Evolutionary conservation across 768 basidiomycete genomes (phyloP), one percentile per base, ranked within the genome.

Genomic region (Sporobolomyces roseus): DNA sequence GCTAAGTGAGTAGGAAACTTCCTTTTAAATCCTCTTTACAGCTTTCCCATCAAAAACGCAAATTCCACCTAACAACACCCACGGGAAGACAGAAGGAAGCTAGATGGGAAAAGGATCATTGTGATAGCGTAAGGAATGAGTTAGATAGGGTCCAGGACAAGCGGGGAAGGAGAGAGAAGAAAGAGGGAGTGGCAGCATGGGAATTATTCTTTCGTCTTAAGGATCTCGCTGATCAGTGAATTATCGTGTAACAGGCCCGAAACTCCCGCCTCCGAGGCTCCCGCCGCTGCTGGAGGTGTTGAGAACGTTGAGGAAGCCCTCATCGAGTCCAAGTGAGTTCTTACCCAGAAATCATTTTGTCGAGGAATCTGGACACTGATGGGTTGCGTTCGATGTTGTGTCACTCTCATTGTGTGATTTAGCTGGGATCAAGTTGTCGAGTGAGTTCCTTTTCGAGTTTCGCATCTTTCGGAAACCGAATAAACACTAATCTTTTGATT

Each of bases 351-450:
- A 6, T 6, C 23, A 23, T 9, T 23, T n/a, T 32, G 6, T 17
- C 29, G 1, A 35, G 23, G 23, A 19, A 45, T 21, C 4, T 9
- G 17, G n/a, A 2, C 21, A 41, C 35, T 29, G 61, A 6, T 32
- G 25, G 16, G 8, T 8, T 36, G 16, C n/a, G n/a, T n/a, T n/a
- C n/a, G n/a, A n/a, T 32, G 25, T 13, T 8, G 32, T 33, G 17
- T 29, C 53, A 52, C 30, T 27, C 13, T 41, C 43, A n/a, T n/a
- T n/a, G n/a, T n/a, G n/a, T n/a, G n/a, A n/a, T n/a, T n/a, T n/a
- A 72, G 71, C 71, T 72, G 71, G 71, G 71, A 72, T 66, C 71
- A 72, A 66, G 71, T 72, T 38, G 66, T 72, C 66, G 71, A 72
- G 66, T 68, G 43, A 43, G 70, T 63, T 16, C 38, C 10, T 17